phyloP scores from a whole-genome alignment of 2,329 filamentous ascomycete species.

The Exophiala aquamarina region DNA sequence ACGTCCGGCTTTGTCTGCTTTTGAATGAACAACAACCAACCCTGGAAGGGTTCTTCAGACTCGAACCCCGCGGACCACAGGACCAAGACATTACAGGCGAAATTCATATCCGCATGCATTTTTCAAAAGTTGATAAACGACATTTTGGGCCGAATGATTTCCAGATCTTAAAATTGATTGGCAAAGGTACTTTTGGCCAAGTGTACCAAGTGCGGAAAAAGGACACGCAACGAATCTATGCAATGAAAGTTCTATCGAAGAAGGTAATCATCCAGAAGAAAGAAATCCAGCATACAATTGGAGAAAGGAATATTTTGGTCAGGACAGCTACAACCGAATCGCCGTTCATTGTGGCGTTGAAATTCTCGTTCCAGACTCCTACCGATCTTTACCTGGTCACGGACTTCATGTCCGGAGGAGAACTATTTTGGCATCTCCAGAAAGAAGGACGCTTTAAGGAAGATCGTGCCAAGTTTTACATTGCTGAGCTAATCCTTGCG shows the following conservation, averaged over 20 bases:
- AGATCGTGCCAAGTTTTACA: slow-evolving; percentile 95
- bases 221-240: slow-evolving; percentile 93
- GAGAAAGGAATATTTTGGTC: slow-evolving; percentile 94
- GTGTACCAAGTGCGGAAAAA: slow-evolving; percentile 98
- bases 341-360: slow-evolving; percentile 94
- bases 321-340: slow-evolving; percentile 94
- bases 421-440: slow-evolving; percentile 97
- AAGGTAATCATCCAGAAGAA: slow-evolving; percentile 99
- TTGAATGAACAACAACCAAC: slow-evolving; percentile 67
- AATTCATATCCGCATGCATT: slow-evolving; percentile 81
- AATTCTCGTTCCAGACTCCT: slow-evolving; percentile 97
- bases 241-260: slow-evolving; percentile 99
- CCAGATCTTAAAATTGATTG: slow-evolving; percentile 91
- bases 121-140: slow-evolving; percentile 83
- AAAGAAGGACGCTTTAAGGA: slow-evolving; percentile 96
- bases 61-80: slow-evolving; percentile 78
- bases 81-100: slow-evolving; percentile 78
- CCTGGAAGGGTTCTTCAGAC: slow-evolving; percentile 79
- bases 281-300: slow-evolving; percentile 94
- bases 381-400: slow-evolving; percentile 98
- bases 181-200: slow-evolving; percentile 97
- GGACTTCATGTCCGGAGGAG: slow-evolving; percentile 98
- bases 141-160: slow-evolving; percentile 95
- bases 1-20: slow-evolving; percentile 77
- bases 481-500: slow-evolving; percentile 92